Evolutionary conservation across 257 asterid genomes (phyloP).

Genomic region (Apocynum venetum): DNA sequence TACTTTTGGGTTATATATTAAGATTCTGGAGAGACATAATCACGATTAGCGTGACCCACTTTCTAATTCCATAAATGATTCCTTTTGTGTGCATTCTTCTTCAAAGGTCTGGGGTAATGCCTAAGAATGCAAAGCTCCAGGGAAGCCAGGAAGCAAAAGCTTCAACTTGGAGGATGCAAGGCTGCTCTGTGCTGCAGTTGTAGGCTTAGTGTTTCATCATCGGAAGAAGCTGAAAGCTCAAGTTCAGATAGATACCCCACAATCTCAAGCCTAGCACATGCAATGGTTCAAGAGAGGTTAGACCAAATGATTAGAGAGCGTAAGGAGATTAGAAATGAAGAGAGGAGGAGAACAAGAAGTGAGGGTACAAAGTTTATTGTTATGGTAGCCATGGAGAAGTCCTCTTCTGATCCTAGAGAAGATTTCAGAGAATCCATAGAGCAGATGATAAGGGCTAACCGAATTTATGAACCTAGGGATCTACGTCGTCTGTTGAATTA

Average conservation of each 20-base stretch:
- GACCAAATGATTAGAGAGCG: constrained; percentile 60
- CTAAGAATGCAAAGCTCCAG: constrained; percentile 41
- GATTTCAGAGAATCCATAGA: constrained; percentile 71
- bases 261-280: constrained; percentile 63
- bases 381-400: constrained; percentile 74
- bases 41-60: constrained; percentile 43
- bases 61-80: constrained; percentile 37
- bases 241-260: constrained; percentile 34
- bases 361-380: constrained; percentile 47
- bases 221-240: constrained; percentile 47
- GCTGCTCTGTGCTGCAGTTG: constrained; percentile 57
- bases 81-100: constrained; percentile 22
- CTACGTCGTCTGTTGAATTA: constrained; percentile 55
- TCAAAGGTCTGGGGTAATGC: constrained; percentile 28
- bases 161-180: constrained; percentile 34
- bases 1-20: constrained; percentile 24
- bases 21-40: constrained; percentile 45
- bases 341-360: constrained; percentile 23
- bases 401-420: constrained; percentile 59
- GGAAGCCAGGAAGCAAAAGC: constrained; percentile 45
- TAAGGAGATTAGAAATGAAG: constrained; percentile 25
- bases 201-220: constrained; percentile 58
- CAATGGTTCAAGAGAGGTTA: constrained; percentile 74
- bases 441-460: constrained; percentile 50
- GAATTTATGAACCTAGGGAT: constrained; percentile 49